These are phyloP conservation scores for Pseudophaeomoniella oleicola DNA, from an alignment of 2,329 filamentous ascomycete species.

Conservation along the genomic window DNA sequence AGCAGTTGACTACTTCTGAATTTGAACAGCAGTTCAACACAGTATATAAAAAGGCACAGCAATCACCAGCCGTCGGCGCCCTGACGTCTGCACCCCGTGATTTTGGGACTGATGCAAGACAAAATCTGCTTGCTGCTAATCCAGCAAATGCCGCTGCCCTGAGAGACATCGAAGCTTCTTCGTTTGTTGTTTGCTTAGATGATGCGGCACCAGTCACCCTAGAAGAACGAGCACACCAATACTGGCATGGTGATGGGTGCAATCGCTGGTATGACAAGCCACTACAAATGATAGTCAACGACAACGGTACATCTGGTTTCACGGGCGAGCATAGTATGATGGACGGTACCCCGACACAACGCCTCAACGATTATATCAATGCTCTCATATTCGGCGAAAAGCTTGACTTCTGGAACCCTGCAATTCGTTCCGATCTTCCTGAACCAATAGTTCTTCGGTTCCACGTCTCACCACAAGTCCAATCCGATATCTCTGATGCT, in stretches of 20 bases:
- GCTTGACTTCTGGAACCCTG: constrained; percentile 70
- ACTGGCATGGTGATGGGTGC: constrained; percentile 93
- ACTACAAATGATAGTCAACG: constrained; percentile 92
- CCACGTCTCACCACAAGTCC: constrained; percentile 57
- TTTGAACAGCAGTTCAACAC: constrained; percentile 78
- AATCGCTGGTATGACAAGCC: constrained; percentile 99
- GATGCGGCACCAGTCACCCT: constrained; percentile 82
- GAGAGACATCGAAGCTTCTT: constrained; percentile 70
- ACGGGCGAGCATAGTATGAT: constrained; percentile 99
- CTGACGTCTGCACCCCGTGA: constrained; percentile 90
- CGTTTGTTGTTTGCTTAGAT: constrained; percentile 87
- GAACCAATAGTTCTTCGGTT: constrained; percentile 70
- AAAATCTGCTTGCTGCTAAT: constrained; percentile 60
- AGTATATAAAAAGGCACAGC: constrained; percentile 66
- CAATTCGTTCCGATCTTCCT: constrained; percentile 66
- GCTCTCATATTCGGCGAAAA: constrained; percentile 87
- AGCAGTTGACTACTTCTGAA: constrained; percentile 77
- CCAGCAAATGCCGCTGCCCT: constrained; percentile 65
- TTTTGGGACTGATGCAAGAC: constrained; percentile 73
- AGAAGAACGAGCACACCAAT: constrained; percentile 87
- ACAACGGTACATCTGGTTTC: constrained; percentile 95
- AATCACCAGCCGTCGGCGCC: constrained; percentile 60
- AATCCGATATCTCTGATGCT: constrained; percentile 66
- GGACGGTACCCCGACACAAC: constrained; percentile 96
- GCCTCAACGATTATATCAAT: constrained; percentile 88